Base-by-base conservation (phyloP, 1,284 basidiomycete species). In the Ceratobasidium theobromae region DNA sequence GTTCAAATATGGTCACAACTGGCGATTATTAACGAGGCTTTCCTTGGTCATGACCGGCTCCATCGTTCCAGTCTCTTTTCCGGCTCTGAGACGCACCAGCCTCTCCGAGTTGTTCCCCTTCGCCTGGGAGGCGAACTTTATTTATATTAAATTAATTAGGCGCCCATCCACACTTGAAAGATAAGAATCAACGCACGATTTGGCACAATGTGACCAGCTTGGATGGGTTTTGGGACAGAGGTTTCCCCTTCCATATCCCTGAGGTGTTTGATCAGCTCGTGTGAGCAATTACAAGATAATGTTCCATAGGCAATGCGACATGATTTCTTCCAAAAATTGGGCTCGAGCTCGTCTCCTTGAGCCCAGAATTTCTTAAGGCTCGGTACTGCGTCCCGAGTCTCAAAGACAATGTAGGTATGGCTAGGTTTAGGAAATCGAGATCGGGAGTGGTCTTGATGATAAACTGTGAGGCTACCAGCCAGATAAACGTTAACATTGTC, bases 371-470 rank as follows among this genome's bases (percentile, higher is more conserved):
- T n/a, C 45, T 60, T 60, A 33, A 60, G 32, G 14, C 38, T 49
- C 11, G 58, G 21, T 35, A 62, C 11, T 2, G 46, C 58, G 16
- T 51, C 48, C 12, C 51, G 23, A 6, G 18, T 27, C 38, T 52
- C 16, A 35, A 62, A 62, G 8, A 62, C 48, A 21, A 62, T 30
- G 30, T 62, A 62, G 48, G 46, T 41, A 18, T 62, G 48, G 9
- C 51, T 48, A 2, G 35, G 27, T 38, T 38, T 46, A 11, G 58
- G 12, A 4, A 35, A 30, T 25, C 33, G n/a, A n/a, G n/a, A n/a
- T n/a, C 48, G 35, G 12, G 27, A 16, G 18, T 28, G 30, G 9
- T 18, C n/a, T 8, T 40, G 18, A n/a, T 49, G 57, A 27, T 60
- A 60, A 8, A 49, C 32, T 18, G 45, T 32, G 25, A 60, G 46